phyloP scores from a whole-genome alignment of 148 eudicot genomes.

The Cornus kousa region DNA sequence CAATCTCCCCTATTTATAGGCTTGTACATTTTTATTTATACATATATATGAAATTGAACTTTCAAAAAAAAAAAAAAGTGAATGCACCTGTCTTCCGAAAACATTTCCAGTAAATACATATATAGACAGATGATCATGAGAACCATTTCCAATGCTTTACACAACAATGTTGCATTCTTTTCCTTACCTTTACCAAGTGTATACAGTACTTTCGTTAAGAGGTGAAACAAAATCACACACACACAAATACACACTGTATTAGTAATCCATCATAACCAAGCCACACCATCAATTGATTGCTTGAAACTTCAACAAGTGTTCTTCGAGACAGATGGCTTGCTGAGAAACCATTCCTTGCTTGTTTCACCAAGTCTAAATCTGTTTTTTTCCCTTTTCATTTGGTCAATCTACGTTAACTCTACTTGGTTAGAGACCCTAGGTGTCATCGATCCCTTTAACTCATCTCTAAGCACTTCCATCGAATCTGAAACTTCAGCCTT shows the following conservation, averaged over 20 bases:
- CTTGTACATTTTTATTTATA: no score
- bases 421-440: not conserved
- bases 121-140: no score
- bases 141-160: no score
- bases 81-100: no score
- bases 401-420: not conserved
- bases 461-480: constrained; percentile 19
- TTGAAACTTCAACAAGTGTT: not conserved
- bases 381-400: not conserved
- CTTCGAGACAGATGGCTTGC: not conserved
- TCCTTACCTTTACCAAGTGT: not conserved
- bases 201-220: not conserved
- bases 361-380: not conserved
- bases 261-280: not conserved
- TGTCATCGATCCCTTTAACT: not conserved
- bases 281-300: not conserved
- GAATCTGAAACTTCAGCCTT: constrained; percentile 26
- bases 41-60: no score
- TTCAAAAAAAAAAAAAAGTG: no score
- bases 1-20: no score
- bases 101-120: no score
- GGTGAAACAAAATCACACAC: not conserved
- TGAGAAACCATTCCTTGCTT: no score
- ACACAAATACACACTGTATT: not conserved
- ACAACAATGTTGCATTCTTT: not conserved